Percentiles rank a stretch among this genome's conserved stretches.
Conservation (phyloP, 2,329 filamentous ascomycete genomes). For the Zasmidium angulare region DNA sequence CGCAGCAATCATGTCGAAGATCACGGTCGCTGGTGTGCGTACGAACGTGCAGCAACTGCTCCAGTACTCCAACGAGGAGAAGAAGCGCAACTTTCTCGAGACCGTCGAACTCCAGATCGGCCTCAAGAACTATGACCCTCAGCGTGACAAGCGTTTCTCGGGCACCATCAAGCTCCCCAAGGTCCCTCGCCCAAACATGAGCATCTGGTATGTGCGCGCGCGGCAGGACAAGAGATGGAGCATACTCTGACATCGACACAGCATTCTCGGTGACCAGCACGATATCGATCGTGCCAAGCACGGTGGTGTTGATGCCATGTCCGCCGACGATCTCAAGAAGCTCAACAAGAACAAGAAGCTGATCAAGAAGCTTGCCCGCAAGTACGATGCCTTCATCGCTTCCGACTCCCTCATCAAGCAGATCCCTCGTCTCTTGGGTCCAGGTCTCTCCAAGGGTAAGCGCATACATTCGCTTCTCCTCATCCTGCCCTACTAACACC, state of each 20-base stretch:
- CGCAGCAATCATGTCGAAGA: constrained; percentile 69
- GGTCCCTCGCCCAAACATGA: constrained; percentile 88
- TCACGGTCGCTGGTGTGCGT: constrained; percentile 90
- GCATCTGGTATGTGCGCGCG: constrained; percentile 62
- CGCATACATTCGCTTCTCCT: constrained; percentile 6
- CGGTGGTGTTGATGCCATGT: constrained; percentile 98
- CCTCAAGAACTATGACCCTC: constrained; percentile 95
- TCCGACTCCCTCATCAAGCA: constrained; percentile 99
- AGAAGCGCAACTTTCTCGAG: constrained; percentile 46
- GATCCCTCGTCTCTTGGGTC: constrained; percentile 98
- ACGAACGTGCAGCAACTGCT: constrained; percentile 90
- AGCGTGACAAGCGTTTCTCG: constrained; percentile 99
- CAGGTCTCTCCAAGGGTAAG: constrained; percentile 93
- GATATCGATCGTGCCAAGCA: constrained; percentile 99
- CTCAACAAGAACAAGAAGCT: constrained; percentile 99
- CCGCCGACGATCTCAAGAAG: constrained; percentile 98
- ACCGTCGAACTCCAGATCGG: constrained; percentile 78
- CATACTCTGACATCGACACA: constrained; percentile 39
- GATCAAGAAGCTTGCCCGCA: constrained; percentile 99
- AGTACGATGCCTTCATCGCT: constrained; percentile 99
- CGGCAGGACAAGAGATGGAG: neutral
- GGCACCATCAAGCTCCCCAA: constrained; percentile 95
- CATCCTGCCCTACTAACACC: constrained; percentile 27
- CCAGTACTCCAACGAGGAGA: constrained; percentile 68
- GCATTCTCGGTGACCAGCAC: constrained; percentile 89